Evolutionary conservation across 306 rosid species (phyloP), one percentile per base, ranked within the genome.

Genomic region (Prunus campanulata): DNA sequence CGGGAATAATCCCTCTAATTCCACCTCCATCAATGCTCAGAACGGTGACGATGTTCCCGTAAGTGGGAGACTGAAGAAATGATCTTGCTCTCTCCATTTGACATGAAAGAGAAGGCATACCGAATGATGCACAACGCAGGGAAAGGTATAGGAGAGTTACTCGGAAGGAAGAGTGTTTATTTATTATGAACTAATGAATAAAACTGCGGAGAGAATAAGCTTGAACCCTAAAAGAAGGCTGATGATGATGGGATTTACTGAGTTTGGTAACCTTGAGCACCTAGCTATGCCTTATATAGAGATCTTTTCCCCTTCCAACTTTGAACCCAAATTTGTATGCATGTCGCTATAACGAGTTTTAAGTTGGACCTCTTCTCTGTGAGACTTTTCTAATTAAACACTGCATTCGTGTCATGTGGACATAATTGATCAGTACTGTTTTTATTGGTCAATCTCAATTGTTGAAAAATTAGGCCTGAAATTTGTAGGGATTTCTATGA

Each of bases 221-320:
- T 3, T 25, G 60, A 49, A 52, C 20, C 10, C 8, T 18, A 52
- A 52, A 18, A 8, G 19, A 52, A 1, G 13, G 35, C 9, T 39
- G 66, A 18, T 13, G 39, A 60, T 60, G 65, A 12, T 3, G 25
- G 25, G 50, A 32, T 52, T 35, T 27, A 55, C 35, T 10, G 51
- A 55, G 66, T 71, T 22, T n/a, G 7, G 32, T 5, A 55, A 39
- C 20, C 22, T 5, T 39, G 46, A 39, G 66, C 3, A n/a, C 2
- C 16, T 60, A 2, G 29, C 10, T 39, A 55, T 22, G 11, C 11
- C n/a, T 56, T 72, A 72, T 56, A 72, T 72, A 57, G 76, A 72
- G 67, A 57, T 57, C 10, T 22, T 22, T 20, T 72, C 14, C 3
- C 55, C 68, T 32, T 72, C 25, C 42, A 56, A 39, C 18, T 57